A percentile compares a stretch with the other conserved stretches of the same genome.
Conservation (phyloP, 805 yeast species). For the Metschnikowia rubicola region DNA sequence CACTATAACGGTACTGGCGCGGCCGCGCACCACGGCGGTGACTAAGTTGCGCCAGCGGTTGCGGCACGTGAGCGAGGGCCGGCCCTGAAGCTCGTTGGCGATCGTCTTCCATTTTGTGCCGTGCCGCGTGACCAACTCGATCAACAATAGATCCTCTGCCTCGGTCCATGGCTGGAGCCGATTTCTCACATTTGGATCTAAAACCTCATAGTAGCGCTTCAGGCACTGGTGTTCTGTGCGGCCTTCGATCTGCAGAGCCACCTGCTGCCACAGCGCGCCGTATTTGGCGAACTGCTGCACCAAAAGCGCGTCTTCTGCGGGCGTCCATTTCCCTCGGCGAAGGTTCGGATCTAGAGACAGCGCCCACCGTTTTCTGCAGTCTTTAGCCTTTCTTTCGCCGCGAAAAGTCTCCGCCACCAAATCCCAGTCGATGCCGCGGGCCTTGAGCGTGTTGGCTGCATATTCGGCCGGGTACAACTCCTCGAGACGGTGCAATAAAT, state of each 20-base stretch:
- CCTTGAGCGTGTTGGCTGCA: constrained; percentile 22
- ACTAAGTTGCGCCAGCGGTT: constrained; percentile 89
- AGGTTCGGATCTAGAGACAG: constrained; percentile 80
- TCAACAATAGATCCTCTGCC: constrained; percentile 70
- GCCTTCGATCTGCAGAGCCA: constrained; percentile 71
- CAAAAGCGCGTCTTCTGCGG: constrained; percentile 68
- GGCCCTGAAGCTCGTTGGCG: constrained; percentile 62
- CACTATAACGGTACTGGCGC: constrained; percentile 53
- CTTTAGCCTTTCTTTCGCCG: constrained; percentile 61
- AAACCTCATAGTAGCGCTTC: constrained; percentile 81
- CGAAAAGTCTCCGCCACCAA: constrained; percentile 44
- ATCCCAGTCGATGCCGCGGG: constrained; percentile 61
- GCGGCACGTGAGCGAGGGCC: constrained; percentile 87
- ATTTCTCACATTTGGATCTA: constrained; percentile 77
- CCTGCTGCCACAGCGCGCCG: constrained; percentile 86
- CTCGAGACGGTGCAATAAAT: constrained; percentile 41
- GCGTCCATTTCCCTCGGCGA: constrained; percentile 83
- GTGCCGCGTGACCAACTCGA: constrained; percentile 61
- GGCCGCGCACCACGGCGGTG: constrained; percentile 67
- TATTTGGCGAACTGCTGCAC: constrained; percentile 58
- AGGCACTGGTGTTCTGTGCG: constrained; percentile 96
- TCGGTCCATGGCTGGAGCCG: constrained; percentile 75
- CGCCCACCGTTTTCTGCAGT: constrained; percentile 84
- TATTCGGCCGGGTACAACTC: constrained; percentile 26
- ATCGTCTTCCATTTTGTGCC: constrained; percentile 92